These are phyloP conservation scores for Acanthamoeba triangularis DNA, from an alignment of 208 protist species.

Conservation along the genomic window DNA sequence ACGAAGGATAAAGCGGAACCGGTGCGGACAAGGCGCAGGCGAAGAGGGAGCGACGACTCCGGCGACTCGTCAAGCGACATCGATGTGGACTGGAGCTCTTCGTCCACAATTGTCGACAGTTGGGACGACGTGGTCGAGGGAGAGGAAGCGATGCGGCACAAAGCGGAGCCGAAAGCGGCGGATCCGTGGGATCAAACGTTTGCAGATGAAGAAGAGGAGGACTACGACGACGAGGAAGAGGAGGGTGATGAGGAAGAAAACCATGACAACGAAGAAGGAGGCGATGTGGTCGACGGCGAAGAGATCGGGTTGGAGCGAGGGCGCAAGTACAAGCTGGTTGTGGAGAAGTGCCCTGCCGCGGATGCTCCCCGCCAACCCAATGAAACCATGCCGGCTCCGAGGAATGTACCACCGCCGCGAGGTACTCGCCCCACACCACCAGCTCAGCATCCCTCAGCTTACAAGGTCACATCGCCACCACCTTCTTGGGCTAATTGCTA, in stretches of 20 bases:
- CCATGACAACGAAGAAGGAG: background rate
- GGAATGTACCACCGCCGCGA: background rate
- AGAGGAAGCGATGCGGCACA: background rate
- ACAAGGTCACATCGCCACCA: background rate
- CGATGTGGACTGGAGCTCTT: conserved; percentile 71
- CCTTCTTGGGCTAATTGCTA: background rate
- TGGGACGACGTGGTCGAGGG: background rate
- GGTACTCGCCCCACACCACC: background rate
- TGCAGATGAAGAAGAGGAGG: background rate
- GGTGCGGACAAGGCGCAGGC: background rate
- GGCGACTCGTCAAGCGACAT: conserved; percentile 64
- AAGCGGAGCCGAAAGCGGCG: conserved; percentile 1
- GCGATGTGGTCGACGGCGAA: conserved; percentile 13
- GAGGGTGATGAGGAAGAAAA: background rate
- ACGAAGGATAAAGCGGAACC: background rate
- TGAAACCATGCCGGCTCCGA: background rate
- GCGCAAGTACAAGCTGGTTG: conserved; percentile 58
- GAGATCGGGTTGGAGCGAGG: conserved; percentile 54
- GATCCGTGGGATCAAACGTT: background rate
- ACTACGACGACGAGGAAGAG: background rate
- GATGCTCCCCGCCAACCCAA: background rate
- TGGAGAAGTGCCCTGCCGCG: conserved; percentile 2
- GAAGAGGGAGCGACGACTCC: background rate
- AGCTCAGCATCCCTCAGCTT: too few relatives aligned
- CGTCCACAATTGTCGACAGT: background rate